Base-by-base conservation (phyloP, 768 basidiomycete species). In the Boletus vermiculosoides region DNA sequence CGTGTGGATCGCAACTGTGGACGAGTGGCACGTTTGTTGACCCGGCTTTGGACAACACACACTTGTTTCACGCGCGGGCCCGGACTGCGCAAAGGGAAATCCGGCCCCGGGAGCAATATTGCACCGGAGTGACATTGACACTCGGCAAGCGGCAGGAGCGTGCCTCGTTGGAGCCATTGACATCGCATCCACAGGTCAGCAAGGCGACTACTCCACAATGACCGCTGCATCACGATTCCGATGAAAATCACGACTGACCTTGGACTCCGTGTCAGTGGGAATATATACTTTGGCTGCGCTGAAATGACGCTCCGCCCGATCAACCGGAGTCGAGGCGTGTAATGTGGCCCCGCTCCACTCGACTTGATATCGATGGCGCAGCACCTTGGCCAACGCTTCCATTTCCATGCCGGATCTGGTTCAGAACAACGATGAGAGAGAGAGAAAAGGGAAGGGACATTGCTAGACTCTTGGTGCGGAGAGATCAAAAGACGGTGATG, bases 401-500 rank as follows among this genome's bases (percentile, higher is more conserved):
- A 50, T 45, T 54, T 55, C 33, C 18, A 51, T n/a, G 25, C n/a
- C 16, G 49, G 40, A 30, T 11, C 25, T 30, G 50, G 50, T 20
- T 10, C 37, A 11, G 34, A 8, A 4, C 22, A 18, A 22, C 23
- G 37, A 56, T 2, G 33, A 34, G 33, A 33, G 33, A n/a, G n/a
- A n/a, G 4, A 8, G 12, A 33, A 33, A 34, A 47, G 34, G 33
- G 55, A 52, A 45, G 33, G 11, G 13, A 47, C 12, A 30, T 41
- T 62, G 41, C 56, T 52, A 11, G 50, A 46, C 37, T 12, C 13
- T 45, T 45, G 11, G 46, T 49, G 39, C 39, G 51, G 47, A 54
- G 47, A 47, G 47, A 57, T 62, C 61, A 55, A 48, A 48, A 47
- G 5, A 47, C 45, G 58, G 56, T 37, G 58, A 56, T 60, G 59